Conservation (phyloP, 2,329 filamentous ascomycete species). For the Trichoderma sp. region DNA sequence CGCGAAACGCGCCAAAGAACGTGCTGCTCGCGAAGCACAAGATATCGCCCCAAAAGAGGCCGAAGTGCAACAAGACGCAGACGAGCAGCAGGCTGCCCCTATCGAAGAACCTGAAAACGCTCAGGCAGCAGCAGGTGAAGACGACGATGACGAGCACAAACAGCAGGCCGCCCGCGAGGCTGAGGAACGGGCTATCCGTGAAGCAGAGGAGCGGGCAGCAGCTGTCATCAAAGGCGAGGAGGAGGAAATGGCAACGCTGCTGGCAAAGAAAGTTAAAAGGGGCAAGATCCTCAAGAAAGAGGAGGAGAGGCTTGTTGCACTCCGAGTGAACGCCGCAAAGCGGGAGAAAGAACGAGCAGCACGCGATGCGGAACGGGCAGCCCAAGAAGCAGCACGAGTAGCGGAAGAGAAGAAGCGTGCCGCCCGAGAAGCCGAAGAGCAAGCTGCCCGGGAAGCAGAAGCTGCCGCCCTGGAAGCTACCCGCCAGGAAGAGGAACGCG, state of each 20-base stretch:
- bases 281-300: constrained; percentile 21
- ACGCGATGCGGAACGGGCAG: constrained; percentile 16
- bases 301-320: neutral
- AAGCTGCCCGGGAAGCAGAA: constrained; percentile 22
- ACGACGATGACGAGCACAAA: neutral
- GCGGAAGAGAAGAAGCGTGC: constrained; percentile 18
- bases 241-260: constrained; percentile 40
- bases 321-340: neutral
- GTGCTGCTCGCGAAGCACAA: constrained; percentile 28
- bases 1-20: constrained; percentile 38
- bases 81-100: constrained; percentile 24
- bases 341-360: constrained; percentile 14
- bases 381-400: constrained; percentile 21
- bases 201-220: constrained; percentile 27
- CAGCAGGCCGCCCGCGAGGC: constrained; percentile 28
- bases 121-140: constrained; percentile 27
- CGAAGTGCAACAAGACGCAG: constrained; percentile 15
- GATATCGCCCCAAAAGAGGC: constrained; percentile 21
- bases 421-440: constrained; percentile 9
- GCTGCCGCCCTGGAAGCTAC: constrained; percentile 20
- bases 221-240: constrained; percentile 34
- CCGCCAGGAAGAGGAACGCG: constrained; percentile 22
- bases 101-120: constrained; percentile 27
- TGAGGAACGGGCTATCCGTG: constrained; percentile 23
- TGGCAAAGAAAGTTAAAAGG: constrained; percentile 28